A percentile compares a stretch with the other conserved stretches of the same genome.
phyloP scores from a whole-genome alignment of 768 basidiomycete species.

The Gautieria morchelliformis region DNA sequence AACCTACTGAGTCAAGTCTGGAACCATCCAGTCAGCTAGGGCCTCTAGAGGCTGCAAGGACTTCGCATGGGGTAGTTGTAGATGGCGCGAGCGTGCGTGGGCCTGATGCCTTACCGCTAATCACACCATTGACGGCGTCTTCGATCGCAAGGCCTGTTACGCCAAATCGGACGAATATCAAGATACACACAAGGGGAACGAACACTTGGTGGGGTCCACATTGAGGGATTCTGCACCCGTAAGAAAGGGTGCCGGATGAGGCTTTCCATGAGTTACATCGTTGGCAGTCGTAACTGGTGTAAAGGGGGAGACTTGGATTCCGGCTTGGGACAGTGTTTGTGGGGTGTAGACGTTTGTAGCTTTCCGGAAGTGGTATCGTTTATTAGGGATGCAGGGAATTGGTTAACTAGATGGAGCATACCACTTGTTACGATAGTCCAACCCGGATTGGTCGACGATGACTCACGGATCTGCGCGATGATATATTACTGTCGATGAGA shows the following conservation, averaged over 20 bases:
- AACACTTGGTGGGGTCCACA: slow-evolving; percentile 50
- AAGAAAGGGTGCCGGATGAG: slow-evolving; percentile 82
- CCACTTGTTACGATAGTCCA: slow-evolving; percentile 89
- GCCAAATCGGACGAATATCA: not conserved
- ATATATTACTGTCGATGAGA: not conserved
- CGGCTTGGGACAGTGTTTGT: slow-evolving; percentile 54
- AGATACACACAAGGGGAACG: slow-evolving; percentile 12
- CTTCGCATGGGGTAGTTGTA: slow-evolving; percentile 59
- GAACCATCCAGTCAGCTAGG: slow-evolving; percentile 63
- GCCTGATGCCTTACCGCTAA: slow-evolving; percentile 67
- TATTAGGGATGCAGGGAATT: not conserved
- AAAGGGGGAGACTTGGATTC: slow-evolving; percentile 42
- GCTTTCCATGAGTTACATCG: slow-evolving; percentile 71
- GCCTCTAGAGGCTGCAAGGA: slow-evolving; percentile 45
- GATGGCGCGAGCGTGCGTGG: slow-evolving; percentile 72
- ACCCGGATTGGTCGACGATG: slow-evolving; percentile 35
- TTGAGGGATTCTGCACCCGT: slow-evolving; percentile 57
- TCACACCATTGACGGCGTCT: slow-evolving; percentile 80
- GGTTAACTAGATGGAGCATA: slow-evolving; percentile 18
- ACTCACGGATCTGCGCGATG: not conserved
- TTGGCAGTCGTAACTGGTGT: slow-evolving; percentile 64
- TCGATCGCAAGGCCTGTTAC: slow-evolving; percentile 72
- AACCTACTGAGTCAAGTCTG: slow-evolving; percentile 56
- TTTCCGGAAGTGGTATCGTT: slow-evolving; percentile 24
- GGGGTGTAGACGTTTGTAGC: slow-evolving; percentile 69